These are phyloP conservation scores for Odonthalia washingtoniensis DNA, from an alignment of 31 red algal genomes.

Conservation along the genomic window DNA sequence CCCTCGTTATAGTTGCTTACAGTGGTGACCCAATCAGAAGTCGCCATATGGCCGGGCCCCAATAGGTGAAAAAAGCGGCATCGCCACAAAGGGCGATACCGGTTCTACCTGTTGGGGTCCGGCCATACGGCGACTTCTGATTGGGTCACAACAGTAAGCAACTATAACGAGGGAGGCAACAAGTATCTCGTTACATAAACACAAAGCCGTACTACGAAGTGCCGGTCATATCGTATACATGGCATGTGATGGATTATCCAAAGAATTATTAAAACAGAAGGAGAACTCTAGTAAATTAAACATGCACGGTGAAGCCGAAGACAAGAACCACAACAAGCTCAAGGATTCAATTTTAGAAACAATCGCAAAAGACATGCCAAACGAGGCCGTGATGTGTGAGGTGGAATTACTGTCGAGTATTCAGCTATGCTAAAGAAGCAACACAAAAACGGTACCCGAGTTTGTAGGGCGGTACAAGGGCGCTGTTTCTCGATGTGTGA, in stretches of 20 bases:
- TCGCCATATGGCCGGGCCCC: no score
- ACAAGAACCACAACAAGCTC: conserved; percentile 4
- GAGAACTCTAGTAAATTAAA: background rate
- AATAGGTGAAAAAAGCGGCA: no score
- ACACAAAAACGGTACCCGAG: background rate
- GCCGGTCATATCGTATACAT: conserved; percentile 27
- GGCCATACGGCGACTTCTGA: no score
- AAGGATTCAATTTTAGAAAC: conserved; percentile 20
- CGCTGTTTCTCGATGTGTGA: conserved; percentile 19
- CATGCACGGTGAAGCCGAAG: background rate
- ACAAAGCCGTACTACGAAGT: conserved; percentile 12
- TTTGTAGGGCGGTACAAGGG: conserved; percentile 18
- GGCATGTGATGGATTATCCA: conserved; percentile 17
- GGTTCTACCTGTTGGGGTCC: no score
- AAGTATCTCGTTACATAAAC: no score
- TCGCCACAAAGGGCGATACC: no score
- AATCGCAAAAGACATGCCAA: conserved; percentile 44
- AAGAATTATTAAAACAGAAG: conserved; percentile 13
- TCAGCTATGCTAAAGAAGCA: conserved; percentile 2
- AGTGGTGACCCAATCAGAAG: no score
- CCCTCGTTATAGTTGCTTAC: no score
- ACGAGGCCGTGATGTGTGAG: conserved; percentile 29
- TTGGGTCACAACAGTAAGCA: no score
- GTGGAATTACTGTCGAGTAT: conserved; percentile 42
- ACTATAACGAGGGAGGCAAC: no score